Conservation (phyloP, 805 yeast genomes). For the Candida michaelii region DNA sequence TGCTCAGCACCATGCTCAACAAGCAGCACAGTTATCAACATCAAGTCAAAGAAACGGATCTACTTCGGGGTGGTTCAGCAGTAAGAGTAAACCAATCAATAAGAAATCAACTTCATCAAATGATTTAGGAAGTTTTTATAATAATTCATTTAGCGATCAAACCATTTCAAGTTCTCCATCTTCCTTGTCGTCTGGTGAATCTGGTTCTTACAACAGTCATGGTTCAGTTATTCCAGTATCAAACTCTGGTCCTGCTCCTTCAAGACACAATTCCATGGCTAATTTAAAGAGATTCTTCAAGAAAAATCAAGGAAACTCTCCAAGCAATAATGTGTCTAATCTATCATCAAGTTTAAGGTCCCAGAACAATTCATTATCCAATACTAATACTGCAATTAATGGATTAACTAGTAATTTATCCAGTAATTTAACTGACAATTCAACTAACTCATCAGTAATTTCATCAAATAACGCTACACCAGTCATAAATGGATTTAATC, state of each 20-base stretch:
- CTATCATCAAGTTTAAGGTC: slow-evolving; percentile 27
- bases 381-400: slow-evolving; percentile 2
- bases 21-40: slow-evolving; percentile 35
- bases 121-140: slow-evolving; percentile 42
- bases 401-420: slow-evolving; percentile 18
- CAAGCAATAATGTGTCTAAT: slow-evolving; percentile 15
- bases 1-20: slow-evolving; percentile 49
- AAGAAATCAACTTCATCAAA: slow-evolving; percentile 40
- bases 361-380: slow-evolving; percentile 11
- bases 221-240: background rate
- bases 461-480: slow-evolving; percentile 16
- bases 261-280: slow-evolving; percentile 77
- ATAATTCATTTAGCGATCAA: slow-evolving; percentile 34
- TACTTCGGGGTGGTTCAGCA: slow-evolving; percentile 46
- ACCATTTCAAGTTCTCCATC: slow-evolving; percentile 26
- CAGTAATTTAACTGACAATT: slow-evolving; percentile 29
- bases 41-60: slow-evolving; percentile 40
- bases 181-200: slow-evolving; percentile 38
- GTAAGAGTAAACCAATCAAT: slow-evolving; percentile 33
- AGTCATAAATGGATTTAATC: slow-evolving; percentile 7
- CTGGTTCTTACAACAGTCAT: slow-evolving; percentile 13
- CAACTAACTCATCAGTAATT: slow-evolving; percentile 38
- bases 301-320: slow-evolving; percentile 24
- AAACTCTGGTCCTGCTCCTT: slow-evolving; percentile 20
- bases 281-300: slow-evolving; percentile 74